Base-by-base conservation (phyloP, 2,329 filamentous ascomycete genomes). In the Boeremia lycopersici region DNA sequence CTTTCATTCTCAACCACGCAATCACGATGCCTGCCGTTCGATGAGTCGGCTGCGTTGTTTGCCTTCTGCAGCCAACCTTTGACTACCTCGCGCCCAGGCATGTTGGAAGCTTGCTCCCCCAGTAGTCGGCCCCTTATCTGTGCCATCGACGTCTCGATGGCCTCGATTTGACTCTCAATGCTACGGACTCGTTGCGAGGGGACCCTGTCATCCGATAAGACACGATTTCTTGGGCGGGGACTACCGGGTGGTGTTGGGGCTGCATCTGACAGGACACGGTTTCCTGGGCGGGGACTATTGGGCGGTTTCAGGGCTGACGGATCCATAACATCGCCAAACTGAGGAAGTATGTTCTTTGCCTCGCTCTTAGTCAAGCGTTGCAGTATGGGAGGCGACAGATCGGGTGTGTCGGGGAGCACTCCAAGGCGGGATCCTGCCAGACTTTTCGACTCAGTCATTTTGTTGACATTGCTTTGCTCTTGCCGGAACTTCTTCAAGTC, bases 401-500 rank as follows among this genome's bases (percentile, higher is more conserved):
- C 17, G 6, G 12, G 4, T 31, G 7, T 6, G 11, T 43, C 39
- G 26, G 30, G 15, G 12, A 36, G 23, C 26, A 35, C 15, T 35
- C 23, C 12, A 11, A 31, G 25, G 11, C 30, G 28, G 9, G 17
- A 12, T 3, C 25, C 8, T 26, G n/a, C 25, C 11, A 11, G 15
- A 10, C 19, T 29, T n/a, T 9, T 11, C 3, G 38, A 3, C 6
- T 28, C 29, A 15, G n/a, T 6, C 30, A 29, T 19, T 11, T 7
- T 5, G 9, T 25, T 6, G 5, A 38, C 17, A 15, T 13, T 17
- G 12, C 13, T 31, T 9, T 52, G 47, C 25, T 25, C 3, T 8
- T 45, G 30, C 17, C 53, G 53, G 13, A 48, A 49, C 5, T 25
- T 39, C 5, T 13, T 51, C 38, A 44, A 17, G 9, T 39, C 15